Conservation (phyloP, 2,329 filamentous ascomycete genomes). For the Diaporthe velutina region DNA sequence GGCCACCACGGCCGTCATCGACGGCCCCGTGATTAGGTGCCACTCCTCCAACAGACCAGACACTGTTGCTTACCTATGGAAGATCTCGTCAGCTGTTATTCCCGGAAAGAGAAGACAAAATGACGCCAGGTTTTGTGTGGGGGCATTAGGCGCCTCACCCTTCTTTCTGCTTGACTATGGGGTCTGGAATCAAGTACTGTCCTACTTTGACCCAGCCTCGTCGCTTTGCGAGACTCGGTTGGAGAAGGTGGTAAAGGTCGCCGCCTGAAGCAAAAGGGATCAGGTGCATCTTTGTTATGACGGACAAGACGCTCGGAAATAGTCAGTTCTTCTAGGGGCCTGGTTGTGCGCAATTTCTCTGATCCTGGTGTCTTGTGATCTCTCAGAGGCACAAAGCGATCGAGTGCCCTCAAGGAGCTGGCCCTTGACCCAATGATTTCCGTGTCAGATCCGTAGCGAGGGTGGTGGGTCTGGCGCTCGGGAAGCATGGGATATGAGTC, state of each 20-base stretch:
- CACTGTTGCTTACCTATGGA: slow-evolving; percentile 71
- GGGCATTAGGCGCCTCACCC: slow-evolving; percentile 23
- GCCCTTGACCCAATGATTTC: slow-evolving; percentile 18
- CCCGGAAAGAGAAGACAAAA: not conserved
- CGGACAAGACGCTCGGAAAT: slow-evolving; percentile 59
- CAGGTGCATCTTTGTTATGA: slow-evolving; percentile 54
- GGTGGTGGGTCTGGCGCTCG: slow-evolving; percentile 9
- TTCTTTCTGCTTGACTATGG: slow-evolving; percentile 31
- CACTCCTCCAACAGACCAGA: slow-evolving; percentile 84
- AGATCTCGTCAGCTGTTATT: slow-evolving; percentile 45
- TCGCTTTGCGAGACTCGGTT: slow-evolving; percentile 35
- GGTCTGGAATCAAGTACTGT: slow-evolving; percentile 32
- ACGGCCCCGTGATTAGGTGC: slow-evolving; percentile 67
- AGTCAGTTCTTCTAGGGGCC: slow-evolving; percentile 57
- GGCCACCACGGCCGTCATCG: slow-evolving; percentile 72
- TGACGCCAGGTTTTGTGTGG: not conserved
- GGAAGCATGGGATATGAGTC: slow-evolving; percentile 29
- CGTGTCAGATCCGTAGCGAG: slow-evolving; percentile 35
- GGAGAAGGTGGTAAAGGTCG: slow-evolving; percentile 42
- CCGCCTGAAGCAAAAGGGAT: slow-evolving; percentile 57
- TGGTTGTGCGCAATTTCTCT: slow-evolving; percentile 62
- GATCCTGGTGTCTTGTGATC: slow-evolving; percentile 49
- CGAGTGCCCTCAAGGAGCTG: slow-evolving; percentile 48
- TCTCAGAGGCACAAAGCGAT: slow-evolving; percentile 66
- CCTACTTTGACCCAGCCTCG: slow-evolving; percentile 32